Conservation (phyloP, 352 stramenopile genomes). For the Pythium vanterpoolii region DNA sequence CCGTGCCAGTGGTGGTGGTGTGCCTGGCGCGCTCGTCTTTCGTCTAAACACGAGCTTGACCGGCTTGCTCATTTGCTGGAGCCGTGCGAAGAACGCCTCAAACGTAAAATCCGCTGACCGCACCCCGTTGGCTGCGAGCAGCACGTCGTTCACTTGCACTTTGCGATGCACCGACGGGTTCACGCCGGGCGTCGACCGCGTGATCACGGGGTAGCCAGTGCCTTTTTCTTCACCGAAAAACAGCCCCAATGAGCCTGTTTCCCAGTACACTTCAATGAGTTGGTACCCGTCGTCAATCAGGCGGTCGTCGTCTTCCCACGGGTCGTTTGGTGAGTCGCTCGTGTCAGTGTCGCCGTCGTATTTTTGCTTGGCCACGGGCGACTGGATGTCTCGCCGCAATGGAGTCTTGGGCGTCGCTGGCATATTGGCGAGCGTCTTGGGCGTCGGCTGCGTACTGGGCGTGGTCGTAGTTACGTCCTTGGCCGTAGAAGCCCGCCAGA, state of each 20-base stretch:
- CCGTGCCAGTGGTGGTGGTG: constrained; percentile 9
- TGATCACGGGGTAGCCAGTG: constrained; percentile 77
- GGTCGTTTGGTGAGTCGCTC: constrained; percentile 12
- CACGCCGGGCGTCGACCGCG: constrained; percentile 57
- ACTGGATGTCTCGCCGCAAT: constrained; percentile 12
- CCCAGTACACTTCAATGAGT: constrained; percentile 79
- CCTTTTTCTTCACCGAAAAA: constrained; percentile 79
- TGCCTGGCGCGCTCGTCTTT: constrained; percentile 13
- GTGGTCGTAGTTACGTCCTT: constrained; percentile 32
- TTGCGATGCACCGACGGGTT: constrained; percentile 67
- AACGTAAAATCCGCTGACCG: constrained; percentile 71
- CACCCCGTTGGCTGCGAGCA: constrained; percentile 76
- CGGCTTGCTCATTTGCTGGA: constrained; percentile 86
- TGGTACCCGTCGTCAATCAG: constrained; percentile 22
- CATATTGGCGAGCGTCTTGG: constrained; percentile 5
- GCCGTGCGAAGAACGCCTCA: constrained; percentile 71
- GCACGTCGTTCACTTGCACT: constrained; percentile 72
- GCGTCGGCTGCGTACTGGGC: background rate
- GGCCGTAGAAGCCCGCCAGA: constrained; percentile 45
- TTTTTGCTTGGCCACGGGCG: constrained; percentile 17
- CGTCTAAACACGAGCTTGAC: constrained; percentile 69
- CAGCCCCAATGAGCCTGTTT: constrained; percentile 72
- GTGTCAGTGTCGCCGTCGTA: constrained; percentile 21
- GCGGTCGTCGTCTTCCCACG: constrained; percentile 13
- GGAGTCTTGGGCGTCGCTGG: constrained; percentile 12